phyloP scores from a whole-genome alignment of 1,139 yeast genomes.

The Taphrina populina region DNA sequence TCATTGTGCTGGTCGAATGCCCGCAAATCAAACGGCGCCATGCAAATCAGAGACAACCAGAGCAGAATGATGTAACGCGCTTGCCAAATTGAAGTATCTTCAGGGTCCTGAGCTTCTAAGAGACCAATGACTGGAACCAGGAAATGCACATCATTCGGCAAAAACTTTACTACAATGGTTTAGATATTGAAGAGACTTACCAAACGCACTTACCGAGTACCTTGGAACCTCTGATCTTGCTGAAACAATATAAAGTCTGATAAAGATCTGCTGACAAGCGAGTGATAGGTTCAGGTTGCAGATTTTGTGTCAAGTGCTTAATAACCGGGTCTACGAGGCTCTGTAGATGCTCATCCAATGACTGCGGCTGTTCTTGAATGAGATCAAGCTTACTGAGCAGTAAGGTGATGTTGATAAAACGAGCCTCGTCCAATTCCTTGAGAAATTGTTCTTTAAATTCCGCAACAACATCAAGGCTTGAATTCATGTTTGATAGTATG shows the following conservation, averaged over 20 bases:
- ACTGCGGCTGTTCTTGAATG: conserved; percentile 46
- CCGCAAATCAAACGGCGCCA: conserved; percentile 68
- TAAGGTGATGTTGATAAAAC: background rate
- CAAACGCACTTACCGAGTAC: conserved; percentile 46
- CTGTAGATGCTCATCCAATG: conserved; percentile 45
- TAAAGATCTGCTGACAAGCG: conserved; percentile 8
- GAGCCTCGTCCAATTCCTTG: background rate
- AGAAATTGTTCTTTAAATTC: background rate
- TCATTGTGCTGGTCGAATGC: conserved; percentile 43
- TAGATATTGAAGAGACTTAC: background rate
- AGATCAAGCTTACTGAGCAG: conserved; percentile 40
- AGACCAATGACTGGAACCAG: conserved; percentile 44
- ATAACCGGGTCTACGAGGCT: conserved; percentile 39
- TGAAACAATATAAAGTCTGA: conserved; percentile 54
- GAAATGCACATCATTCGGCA: conserved; percentile 60
- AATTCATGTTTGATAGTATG: too few relatives aligned
- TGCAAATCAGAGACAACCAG: conserved; percentile 68
- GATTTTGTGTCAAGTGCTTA: conserved; percentile 33
- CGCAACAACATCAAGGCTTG: background rate
- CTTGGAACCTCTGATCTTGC: conserved; percentile 68
- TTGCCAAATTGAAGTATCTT: conserved; percentile 50
- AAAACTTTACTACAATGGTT: conserved; percentile 46
- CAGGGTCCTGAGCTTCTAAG: conserved; percentile 36
- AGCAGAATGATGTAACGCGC: conserved; percentile 59
- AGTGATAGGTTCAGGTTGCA: background rate